phyloP scores from a whole-genome alignment of 2,329 filamentous ascomycete species.

The Cytospora piceae region DNA sequence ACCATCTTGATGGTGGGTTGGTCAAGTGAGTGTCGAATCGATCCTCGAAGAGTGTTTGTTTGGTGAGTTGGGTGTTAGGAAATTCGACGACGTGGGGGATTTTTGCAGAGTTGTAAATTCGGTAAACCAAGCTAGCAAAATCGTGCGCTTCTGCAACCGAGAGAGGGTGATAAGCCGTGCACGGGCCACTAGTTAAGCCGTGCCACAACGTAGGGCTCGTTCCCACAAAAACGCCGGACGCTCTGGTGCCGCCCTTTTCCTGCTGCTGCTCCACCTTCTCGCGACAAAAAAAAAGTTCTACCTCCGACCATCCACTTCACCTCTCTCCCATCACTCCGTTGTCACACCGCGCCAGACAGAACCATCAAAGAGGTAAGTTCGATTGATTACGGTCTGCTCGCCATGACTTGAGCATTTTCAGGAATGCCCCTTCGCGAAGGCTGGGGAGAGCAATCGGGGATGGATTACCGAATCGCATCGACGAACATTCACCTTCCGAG shows the following conservation, averaged over 20 bases:
- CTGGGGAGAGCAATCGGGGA: slow-evolving; percentile 65
- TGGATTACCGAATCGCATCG: slow-evolving; percentile 31
- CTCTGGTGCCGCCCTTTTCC: neutral
- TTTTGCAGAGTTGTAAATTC: slow-evolving; percentile 33
- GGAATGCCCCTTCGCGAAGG: slow-evolving; percentile 47
- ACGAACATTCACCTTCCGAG: slow-evolving; percentile 21
- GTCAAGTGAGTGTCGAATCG: slow-evolving; percentile 60
- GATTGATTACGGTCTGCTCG: slow-evolving; percentile 19
- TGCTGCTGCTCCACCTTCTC: slow-evolving; percentile 24
- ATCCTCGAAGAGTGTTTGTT: slow-evolving; percentile 65
- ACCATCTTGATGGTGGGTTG: slow-evolving; percentile 63
- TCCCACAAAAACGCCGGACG: slow-evolving; percentile 35
- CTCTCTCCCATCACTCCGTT: slow-evolving; percentile 2
- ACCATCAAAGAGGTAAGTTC: slow-evolving; percentile 38
- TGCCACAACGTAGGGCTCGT: slow-evolving; percentile 23
- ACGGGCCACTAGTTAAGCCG: neutral
- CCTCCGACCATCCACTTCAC: slow-evolving; percentile 11
- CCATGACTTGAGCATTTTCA: slow-evolving; percentile 37
- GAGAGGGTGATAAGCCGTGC: slow-evolving; percentile 3
- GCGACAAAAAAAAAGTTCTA: slow-evolving; percentile 35
- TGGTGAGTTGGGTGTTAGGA: slow-evolving; percentile 31
- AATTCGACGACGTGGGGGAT: slow-evolving; percentile 31
- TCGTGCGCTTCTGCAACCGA: slow-evolving; percentile 25
- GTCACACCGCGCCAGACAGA: slow-evolving; percentile 29
- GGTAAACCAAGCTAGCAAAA: slow-evolving; percentile 29